Evolutionary conservation across 2,329 filamentous ascomycete species (phyloP), one percentile per base, ranked within the genome.

Genomic region (Colletotrichum eremochloae): DNA sequence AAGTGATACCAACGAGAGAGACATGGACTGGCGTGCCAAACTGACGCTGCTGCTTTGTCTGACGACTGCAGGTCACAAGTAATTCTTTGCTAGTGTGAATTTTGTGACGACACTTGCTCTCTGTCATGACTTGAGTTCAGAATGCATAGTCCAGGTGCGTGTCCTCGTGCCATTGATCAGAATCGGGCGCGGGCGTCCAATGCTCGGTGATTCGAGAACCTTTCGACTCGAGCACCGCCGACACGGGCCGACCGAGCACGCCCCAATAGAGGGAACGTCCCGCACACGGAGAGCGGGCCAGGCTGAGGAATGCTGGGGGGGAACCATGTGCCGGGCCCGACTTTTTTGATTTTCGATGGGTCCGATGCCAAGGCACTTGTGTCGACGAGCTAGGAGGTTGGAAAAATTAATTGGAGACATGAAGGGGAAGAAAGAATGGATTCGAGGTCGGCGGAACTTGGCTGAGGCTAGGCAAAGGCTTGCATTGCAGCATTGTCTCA

Each of bases 361-460:
- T 56, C 67, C 24, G 24, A 14, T 44, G 66, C 70, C 70, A 61
- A 72, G 61, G 48, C 61, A 38, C 60, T 72, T 65, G 42, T 42
- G 42, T 56, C 58, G 44, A 63, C 44, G 33, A 57, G 42, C 48
- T 64, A 24, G 14, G n/a, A 40, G 20, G 29, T 52, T 40, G 44
- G 18, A 44, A 68, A 46, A 52, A 5, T 48, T 6, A 18, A 29
- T 20, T 14, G 3, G 6, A 31, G 9, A 18, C 6, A 29, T 1
- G 9, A 31, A 52, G 11, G 7, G 50, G 14, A 14, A 18, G 18
- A 42, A 33, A 20, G 5, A 11, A 12, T 4, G 33, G 6, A 40
- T 29, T 40, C n/a, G 52, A 12, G 29, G 11, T 12, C 9, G 46
- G 9, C 46, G 20, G 33, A 24, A 24, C 24, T 24, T 24, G 24